These are phyloP conservation scores for Teunomyces funiuensis DNA, from an alignment of 805 yeast genomes.

Conservation along the genomic window DNA sequence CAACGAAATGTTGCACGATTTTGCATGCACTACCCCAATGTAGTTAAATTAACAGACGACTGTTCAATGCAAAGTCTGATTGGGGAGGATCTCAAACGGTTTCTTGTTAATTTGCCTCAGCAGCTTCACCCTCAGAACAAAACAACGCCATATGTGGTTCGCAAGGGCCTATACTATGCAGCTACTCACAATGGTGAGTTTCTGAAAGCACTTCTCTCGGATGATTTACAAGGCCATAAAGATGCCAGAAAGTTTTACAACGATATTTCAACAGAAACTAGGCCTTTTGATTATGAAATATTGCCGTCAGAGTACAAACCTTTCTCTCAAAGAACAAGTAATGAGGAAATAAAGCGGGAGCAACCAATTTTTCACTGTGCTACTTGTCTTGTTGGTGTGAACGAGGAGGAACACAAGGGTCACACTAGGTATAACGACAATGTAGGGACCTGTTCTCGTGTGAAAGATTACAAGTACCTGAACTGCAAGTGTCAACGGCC, in stretches of 20 bases:
- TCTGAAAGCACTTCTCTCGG: background rate
- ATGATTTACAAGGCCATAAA: background rate
- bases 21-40: background rate
- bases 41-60: background rate
- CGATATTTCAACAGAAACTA: background rate
- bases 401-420: background rate
- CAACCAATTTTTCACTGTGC: background rate
- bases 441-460: constrained; percentile 74
- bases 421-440: constrained; percentile 36
- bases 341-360: background rate
- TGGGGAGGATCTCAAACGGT: background rate
- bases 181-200: background rate
- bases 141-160: background rate
- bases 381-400: background rate
- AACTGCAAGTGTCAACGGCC: constrained; percentile 44
- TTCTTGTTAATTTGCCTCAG: background rate
- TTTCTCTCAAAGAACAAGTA: no score
- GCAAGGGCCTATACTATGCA: background rate
- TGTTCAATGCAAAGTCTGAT: background rate
- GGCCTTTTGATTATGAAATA: background rate
- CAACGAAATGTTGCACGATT: background rate
- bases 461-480: constrained; percentile 63
- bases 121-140: background rate
- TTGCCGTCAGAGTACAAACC: background rate
- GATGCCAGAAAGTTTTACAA: background rate